phyloP scores from a whole-genome alignment of 768 basidiomycete species.

The Termitomyces titanicus region DNA sequence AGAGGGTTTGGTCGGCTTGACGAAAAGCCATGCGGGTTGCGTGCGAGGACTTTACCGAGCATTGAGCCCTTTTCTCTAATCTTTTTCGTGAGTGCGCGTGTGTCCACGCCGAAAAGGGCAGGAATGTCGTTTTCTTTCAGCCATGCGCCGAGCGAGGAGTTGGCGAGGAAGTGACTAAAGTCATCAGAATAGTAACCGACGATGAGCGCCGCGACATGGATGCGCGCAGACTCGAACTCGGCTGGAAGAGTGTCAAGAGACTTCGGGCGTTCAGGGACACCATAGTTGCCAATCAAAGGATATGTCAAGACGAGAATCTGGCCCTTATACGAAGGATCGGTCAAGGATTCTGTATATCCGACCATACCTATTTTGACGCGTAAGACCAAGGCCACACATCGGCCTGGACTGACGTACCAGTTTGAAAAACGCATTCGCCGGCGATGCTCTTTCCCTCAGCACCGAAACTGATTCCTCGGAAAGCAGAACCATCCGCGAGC shows the following conservation, averaged over 20 bases:
- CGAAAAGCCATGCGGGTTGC: conserved; percentile 43
- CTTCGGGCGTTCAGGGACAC: conserved; percentile 73
- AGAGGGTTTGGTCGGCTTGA: conserved; percentile 30
- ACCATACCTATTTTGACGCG: conserved; percentile 78
- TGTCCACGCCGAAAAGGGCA: conserved; percentile 95
- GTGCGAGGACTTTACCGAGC: conserved; percentile 80
- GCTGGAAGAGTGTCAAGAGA: conserved; percentile 54
- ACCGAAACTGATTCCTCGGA: conserved; percentile 90
- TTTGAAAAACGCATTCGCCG: conserved; percentile 99
- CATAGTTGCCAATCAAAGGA: conserved; percentile 96
- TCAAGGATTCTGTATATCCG: conserved; percentile 96
- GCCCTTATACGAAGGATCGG: conserved; percentile 97
- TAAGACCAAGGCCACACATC: conserved; percentile 7
- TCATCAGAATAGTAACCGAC: conserved; percentile 93
- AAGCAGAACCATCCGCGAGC: conserved; percentile 85
- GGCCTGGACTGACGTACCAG: conserved; percentile 55
- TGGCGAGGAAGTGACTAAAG: conserved; percentile 92
- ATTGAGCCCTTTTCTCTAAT: conserved; percentile 93
- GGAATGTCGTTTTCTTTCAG: conserved; percentile 93
- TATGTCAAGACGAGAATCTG: conserved; percentile 98
- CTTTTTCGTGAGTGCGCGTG: conserved; percentile 93
- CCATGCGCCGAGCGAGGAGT: conserved; percentile 86
- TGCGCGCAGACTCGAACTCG: conserved; percentile 92
- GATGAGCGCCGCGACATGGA: conserved; percentile 89
- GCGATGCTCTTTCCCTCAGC: conserved; percentile 86